Percentiles rank a stretch among this genome's conserved stretches.
phyloP scores from a whole-genome alignment of 371 early-diverging fungal species.

The Quaeritorhiza haematococci region DNA sequence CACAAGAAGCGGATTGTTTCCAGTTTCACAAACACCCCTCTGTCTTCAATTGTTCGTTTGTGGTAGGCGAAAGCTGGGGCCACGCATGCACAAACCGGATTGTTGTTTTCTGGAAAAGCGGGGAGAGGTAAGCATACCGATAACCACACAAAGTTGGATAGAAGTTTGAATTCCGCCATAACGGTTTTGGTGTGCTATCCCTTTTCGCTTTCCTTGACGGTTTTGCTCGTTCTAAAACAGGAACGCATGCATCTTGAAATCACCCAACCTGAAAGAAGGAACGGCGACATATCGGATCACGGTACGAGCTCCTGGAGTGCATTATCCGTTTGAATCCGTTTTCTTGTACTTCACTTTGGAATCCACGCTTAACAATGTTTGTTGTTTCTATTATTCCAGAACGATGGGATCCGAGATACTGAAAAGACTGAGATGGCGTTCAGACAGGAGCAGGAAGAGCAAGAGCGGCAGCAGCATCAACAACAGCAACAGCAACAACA shows the following conservation, averaged over 20 bases:
- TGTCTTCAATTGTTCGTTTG: not conserved
- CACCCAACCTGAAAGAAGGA: conserved; percentile 20
- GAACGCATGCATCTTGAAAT: conserved; percentile 21
- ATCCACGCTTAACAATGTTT: no score
- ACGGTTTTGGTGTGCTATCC: not conserved
- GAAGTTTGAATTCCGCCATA: no score
- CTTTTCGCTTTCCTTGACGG: not conserved
- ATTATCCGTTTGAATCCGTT: no score
- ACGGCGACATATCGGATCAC: conserved; percentile 16
- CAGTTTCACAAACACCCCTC: not conserved
- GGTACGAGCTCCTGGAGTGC: no score
- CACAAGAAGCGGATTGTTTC: not conserved
- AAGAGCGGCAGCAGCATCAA: no score
- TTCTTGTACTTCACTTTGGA: no score
- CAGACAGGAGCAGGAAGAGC: no score
- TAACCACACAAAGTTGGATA: no score
- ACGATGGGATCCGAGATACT: no score
- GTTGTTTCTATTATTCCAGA: no score
- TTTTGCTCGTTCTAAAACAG: conserved; percentile 1
- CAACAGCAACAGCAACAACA: no score
- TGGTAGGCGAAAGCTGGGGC: conserved; percentile 40
- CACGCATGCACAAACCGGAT: conserved; percentile 39
- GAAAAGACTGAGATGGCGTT: no score
- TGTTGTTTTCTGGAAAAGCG: conserved; percentile 31
- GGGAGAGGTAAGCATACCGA: conserved; percentile 19